Evolutionary conservation across 805 yeast species (phyloP), one percentile per base, ranked within the genome.

Genomic region (Tetrapisispora pingtungensis): DNA sequence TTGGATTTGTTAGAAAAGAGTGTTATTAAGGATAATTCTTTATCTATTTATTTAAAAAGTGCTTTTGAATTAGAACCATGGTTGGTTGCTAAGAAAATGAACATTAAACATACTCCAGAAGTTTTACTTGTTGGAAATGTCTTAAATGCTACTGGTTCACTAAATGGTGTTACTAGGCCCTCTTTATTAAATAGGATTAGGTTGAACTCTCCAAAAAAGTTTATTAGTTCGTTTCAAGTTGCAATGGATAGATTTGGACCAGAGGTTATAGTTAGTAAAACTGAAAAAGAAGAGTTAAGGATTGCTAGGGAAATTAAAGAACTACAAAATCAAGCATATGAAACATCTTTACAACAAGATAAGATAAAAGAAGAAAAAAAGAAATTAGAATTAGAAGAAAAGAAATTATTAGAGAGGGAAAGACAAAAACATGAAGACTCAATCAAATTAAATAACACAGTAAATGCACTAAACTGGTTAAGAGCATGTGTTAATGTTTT

Each of bases 301-400:
- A 61, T 73, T 48, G 71, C 80, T 31, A 77, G 87, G 54, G 65
- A 73, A 26, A 64, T 84, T 17, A 72, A 77, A 50, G 73, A 75
- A 51, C 72, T 77, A 49, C 93, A 84, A 59, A 87, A 83, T 51
- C 65, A 68, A 40, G 86, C 85, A 17, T 84, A 78, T 55, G 72
- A 77, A 50, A 73, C 71, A 48, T 78, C 87, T 0, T 63, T 84
- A 41, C 64, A 71, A 31, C 69, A 66, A 39, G 93, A 84, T 61
- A 70, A 67, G 50, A 51, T 69, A 35, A 78, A 80, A 54, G 74
- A 74, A 54, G 62, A 69, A 33, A 67, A 73, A 47, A 74, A 70
- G 49, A 57, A 62, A 39, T 51, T 51, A 20, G 54, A 49, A 19
- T 47, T 49, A 28, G 47, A 52, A 31, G 49, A 54, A 30, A 35